Conservation (phyloP, 352 stramenopile genomes). For the Hyaloperonospora arabidopsidis region DNA sequence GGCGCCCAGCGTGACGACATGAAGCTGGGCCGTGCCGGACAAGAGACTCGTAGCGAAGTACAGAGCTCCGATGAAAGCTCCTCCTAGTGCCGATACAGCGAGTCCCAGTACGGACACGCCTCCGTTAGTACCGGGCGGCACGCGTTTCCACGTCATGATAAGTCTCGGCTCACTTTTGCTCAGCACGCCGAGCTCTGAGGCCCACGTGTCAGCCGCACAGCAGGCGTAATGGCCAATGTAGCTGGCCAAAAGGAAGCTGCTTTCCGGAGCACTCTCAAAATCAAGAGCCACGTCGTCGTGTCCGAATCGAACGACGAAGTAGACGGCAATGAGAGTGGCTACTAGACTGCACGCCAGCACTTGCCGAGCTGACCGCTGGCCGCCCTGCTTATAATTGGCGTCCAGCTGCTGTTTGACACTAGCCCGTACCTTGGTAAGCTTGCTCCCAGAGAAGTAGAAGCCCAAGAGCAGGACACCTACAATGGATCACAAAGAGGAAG, state of each 20-base stretch:
- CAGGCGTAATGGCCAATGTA: slow-evolving; percentile 92
- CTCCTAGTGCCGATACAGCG: slow-evolving; percentile 72
- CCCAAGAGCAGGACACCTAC: slow-evolving; percentile 63
- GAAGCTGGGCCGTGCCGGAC: slow-evolving; percentile 33
- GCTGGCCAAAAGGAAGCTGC: slow-evolving; percentile 51
- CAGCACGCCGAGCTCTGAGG: slow-evolving; percentile 92
- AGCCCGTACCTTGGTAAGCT: slow-evolving; percentile 70
- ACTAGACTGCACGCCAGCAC: slow-evolving; percentile 78
- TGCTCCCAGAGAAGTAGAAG: slow-evolving; percentile 84
- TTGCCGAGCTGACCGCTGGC: slow-evolving; percentile 61
- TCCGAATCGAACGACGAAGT: slow-evolving; percentile 31
- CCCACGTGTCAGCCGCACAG: slow-evolving; percentile 90
- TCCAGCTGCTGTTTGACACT: slow-evolving; percentile 54
- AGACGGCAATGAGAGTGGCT: slow-evolving; percentile 57
- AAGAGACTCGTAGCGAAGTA: slow-evolving; percentile 42
- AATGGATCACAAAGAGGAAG: neutral
- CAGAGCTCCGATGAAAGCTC: slow-evolving; percentile 80
- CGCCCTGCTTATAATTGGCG: slow-evolving; percentile 67
- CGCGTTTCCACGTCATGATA: slow-evolving; percentile 70
- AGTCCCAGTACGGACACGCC: slow-evolving; percentile 85
- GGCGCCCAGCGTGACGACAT: slow-evolving; percentile 50
- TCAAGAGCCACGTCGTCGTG: slow-evolving; percentile 38
- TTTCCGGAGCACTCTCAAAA: slow-evolving; percentile 24
- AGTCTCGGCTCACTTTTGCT: slow-evolving; percentile 66
- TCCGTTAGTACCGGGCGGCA: slow-evolving; percentile 91